Conservation (phyloP, 306 rosid genomes). For the Myrica gale region DNA sequence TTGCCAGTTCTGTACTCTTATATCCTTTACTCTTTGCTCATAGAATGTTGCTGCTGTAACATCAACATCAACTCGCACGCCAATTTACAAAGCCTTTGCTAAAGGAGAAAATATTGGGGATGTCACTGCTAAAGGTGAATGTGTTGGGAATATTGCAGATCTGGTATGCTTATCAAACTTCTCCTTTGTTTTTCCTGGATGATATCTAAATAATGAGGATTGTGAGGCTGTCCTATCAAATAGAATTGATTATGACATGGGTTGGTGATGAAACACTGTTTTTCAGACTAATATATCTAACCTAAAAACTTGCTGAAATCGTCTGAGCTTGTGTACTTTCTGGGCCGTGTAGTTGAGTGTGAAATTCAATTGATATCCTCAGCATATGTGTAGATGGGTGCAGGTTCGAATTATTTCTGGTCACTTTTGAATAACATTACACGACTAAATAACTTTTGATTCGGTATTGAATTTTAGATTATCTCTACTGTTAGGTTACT, state of each 20-base stretch:
- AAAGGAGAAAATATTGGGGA: constrained; percentile 98
- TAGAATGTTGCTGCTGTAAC: constrained; percentile 98
- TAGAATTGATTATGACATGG: constrained; percentile 6
- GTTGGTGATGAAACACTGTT: constrained; percentile 20
- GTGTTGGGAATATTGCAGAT: constrained; percentile 95
- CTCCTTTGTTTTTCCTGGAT: constrained; percentile 10
- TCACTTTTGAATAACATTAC: neutral
- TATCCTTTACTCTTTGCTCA: constrained; percentile 29
- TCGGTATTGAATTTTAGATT: neutral
- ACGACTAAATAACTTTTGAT: neutral
- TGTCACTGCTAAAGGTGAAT: constrained; percentile 99
- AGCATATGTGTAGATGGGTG: neutral
- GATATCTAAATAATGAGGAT: neutral
- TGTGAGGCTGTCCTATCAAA: neutral
- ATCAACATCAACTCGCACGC: constrained; percentile 96
- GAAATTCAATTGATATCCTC: neutral
- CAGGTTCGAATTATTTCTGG: neutral
- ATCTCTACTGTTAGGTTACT: neutral
- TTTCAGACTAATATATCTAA: constrained; percentile 11
- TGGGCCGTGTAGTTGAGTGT: neutral
- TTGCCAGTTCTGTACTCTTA: constrained; percentile 28
- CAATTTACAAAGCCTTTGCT: constrained; percentile 98
- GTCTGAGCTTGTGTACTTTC: constrained; percentile 1
- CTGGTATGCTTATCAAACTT: constrained; percentile 61
- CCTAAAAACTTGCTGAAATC: neutral